These are phyloP conservation scores for Torulaspora pretoriensis DNA, from an alignment of 1,139 yeast genomes.

Conservation along the genomic window DNA sequence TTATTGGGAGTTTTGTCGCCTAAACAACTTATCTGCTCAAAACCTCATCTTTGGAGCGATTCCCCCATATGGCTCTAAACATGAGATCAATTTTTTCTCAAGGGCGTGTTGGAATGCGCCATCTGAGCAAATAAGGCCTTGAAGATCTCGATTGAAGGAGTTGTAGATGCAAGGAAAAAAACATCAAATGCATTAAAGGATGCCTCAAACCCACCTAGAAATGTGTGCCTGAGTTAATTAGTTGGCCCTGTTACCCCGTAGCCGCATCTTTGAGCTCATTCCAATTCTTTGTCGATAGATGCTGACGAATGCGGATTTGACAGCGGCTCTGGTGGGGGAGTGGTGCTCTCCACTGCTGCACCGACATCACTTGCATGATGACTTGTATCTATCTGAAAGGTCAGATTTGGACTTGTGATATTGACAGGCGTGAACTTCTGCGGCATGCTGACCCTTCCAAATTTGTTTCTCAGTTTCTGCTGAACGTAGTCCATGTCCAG, in stretches of 20 bases:
- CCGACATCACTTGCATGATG: conserved; percentile 3
- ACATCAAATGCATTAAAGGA: no score
- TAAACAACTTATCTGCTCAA: background rate
- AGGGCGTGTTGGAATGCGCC: conserved; percentile 1
- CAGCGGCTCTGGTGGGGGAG: conserved; percentile 13
- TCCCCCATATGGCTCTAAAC: background rate
- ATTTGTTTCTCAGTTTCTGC: conserved; percentile 75
- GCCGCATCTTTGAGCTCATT: background rate
- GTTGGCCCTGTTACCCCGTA: background rate
- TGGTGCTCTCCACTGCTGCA: conserved; percentile 5
- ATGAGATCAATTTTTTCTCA: background rate
- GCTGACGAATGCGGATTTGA: conserved; percentile 13
- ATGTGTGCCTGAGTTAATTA: background rate
- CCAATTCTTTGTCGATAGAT: conserved; percentile 9
- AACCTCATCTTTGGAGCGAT: background rate
- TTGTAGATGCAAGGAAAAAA: no score
- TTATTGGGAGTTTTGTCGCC: background rate
- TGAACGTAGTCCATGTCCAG: conserved; percentile 87
- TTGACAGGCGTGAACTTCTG: conserved; percentile 89
- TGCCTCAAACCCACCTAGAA: no score
- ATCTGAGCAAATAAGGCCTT: conserved; percentile 9
- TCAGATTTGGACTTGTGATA: conserved; percentile 59
- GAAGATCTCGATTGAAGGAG: background rate
- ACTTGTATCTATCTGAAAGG: conserved; percentile 25
- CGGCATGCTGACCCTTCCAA: conserved; percentile 83